A percentile compares a stretch with the other conserved stretches of the same genome.
Conservation (phyloP, 2,329 filamentous ascomycete species). For the Rutstroemia sp. region DNA sequence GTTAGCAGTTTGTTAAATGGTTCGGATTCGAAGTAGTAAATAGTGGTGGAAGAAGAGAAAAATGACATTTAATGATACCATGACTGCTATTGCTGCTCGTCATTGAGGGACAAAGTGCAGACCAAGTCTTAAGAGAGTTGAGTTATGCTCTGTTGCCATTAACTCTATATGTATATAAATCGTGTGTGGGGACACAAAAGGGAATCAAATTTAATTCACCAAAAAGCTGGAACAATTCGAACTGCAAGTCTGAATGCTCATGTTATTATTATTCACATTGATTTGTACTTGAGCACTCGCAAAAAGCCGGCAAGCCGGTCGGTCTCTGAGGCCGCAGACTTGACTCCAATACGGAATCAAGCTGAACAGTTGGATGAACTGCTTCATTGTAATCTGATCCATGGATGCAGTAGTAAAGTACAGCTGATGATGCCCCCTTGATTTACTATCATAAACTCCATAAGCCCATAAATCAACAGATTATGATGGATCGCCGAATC, state of each 20-base stretch:
- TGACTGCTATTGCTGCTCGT: too few relatives aligned
- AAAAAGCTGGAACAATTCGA: neutral
- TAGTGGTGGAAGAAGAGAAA: too few relatives aligned
- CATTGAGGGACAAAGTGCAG: too few relatives aligned
- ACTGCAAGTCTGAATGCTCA: neutral
- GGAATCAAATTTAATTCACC: neutral
- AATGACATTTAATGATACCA: too few relatives aligned
- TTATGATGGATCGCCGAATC: slow-evolving; percentile 4
- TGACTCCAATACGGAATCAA: slow-evolving; percentile 44
- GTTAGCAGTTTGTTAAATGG: slow-evolving; percentile 21
- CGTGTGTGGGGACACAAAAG: too few relatives aligned
- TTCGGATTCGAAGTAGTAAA: slow-evolving; percentile 15
- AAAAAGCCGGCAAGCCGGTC: slow-evolving; percentile 64
- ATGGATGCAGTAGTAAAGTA: slow-evolving; percentile 26
- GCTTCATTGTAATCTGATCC: slow-evolving; percentile 34
- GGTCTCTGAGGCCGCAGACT: slow-evolving; percentile 64
- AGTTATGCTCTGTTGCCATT: too few relatives aligned
- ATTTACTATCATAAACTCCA: slow-evolving; percentile 23
- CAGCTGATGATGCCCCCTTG: slow-evolving; percentile 21
- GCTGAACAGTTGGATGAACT: slow-evolving; percentile 40
- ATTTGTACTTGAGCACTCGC: slow-evolving; percentile 12
- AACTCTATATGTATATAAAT: too few relatives aligned
- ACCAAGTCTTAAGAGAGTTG: too few relatives aligned
- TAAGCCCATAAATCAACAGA: slow-evolving; percentile 19
- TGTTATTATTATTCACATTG: neutral